Evolutionary conservation across 768 basidiomycete species (phyloP), one percentile per base, ranked within the genome.

Genomic region (Suillus lakei): DNA sequence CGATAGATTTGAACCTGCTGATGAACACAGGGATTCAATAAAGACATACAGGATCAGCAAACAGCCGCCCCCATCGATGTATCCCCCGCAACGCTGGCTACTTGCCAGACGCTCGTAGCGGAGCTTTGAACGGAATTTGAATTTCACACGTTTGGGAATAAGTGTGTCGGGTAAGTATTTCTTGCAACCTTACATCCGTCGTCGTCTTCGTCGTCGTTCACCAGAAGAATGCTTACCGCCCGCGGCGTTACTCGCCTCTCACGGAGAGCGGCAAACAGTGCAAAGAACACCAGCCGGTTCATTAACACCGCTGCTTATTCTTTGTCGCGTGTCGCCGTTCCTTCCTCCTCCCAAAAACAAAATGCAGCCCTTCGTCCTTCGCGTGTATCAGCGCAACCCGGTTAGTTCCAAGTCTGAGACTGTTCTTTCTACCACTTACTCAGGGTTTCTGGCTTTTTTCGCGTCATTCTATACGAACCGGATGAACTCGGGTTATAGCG

Each of bases 221-320:
- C 83, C 83, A 73, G 16, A 66, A 95, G 36, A 56, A 56, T 95
- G 93, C 86, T 93, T 84, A 92, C 91, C 81, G 84, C 91, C 74
- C 91, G 93, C 80, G 91, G 91, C 82, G 87, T 93, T 80, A 86
- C 91, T 79, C 93, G 93, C 81, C 84, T 95, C 80, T 91, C 93
- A 67, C 91, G 88, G 85, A 89, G 92, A 83, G 91, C 91, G 73
- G 84, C 88, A 77, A 88, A 88, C 78, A 87, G 82, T 78, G 86
- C 88, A 72, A 91, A 87, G 81, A 88, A 87, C 82, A 86, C 90
- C 9, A 53, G 51, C 79, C 88, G 91, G 77, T 90, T 93, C 82
- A 91, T 94, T 82, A 91, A 92, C 68, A 90, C 92, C 66, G 86
- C 90, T 64, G 80, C 88, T 67, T 83, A 88, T 76, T 76, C 85